These are phyloP conservation scores for Picea abies DNA, from an alignment of 83 land plant species.

Conservation along the genomic window DNA sequence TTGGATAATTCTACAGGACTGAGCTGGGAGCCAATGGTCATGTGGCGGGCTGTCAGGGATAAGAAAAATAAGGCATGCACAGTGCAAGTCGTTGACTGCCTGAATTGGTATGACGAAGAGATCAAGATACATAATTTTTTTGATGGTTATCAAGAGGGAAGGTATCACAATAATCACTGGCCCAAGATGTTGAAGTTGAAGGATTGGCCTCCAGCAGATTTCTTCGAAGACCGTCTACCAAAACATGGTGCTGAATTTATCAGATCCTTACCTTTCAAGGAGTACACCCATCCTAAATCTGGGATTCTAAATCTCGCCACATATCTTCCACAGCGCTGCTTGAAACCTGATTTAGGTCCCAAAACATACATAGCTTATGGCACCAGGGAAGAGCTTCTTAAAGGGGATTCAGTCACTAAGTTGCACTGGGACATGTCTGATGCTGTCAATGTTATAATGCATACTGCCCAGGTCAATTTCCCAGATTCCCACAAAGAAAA, in stretches of 20 bases:
- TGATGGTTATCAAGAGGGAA: conserved; percentile 44
- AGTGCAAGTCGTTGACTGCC: conserved; percentile 70
- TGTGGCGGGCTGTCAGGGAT: conserved; percentile 85
- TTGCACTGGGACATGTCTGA: neutral
- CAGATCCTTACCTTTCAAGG: conserved; percentile 35
- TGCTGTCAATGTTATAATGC: too few species aligned
- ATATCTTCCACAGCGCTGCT: conserved; percentile 31
- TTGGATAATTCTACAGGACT: conserved; percentile 60
- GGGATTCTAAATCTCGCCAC: conserved; percentile 56
- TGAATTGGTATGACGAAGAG: conserved; percentile 54
- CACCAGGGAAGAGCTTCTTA: conserved; percentile 42
- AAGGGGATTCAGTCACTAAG: conserved; percentile 58
- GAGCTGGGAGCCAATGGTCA: conserved; percentile 98
- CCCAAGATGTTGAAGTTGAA: conserved; percentile 64
- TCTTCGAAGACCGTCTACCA: conserved; percentile 49
- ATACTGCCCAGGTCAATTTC: too few species aligned
- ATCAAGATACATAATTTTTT: conserved; percentile 52
- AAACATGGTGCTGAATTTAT: conserved; percentile 55
- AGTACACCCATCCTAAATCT: conserved; percentile 46
- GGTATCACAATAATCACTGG: conserved; percentile 31
- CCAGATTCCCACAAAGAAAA: too few species aligned
- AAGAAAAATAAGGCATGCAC: conserved; percentile 21
- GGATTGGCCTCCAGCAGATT: conserved; percentile 59
- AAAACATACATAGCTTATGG: conserved; percentile 70
- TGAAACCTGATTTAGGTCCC: conserved; percentile 60